Percentiles rank a stretch among this genome's conserved stretches.
Evolutionary conservation across 768 basidiomycete genomes (phyloP).

Genomic region (Tulasnella calospora): DNA sequence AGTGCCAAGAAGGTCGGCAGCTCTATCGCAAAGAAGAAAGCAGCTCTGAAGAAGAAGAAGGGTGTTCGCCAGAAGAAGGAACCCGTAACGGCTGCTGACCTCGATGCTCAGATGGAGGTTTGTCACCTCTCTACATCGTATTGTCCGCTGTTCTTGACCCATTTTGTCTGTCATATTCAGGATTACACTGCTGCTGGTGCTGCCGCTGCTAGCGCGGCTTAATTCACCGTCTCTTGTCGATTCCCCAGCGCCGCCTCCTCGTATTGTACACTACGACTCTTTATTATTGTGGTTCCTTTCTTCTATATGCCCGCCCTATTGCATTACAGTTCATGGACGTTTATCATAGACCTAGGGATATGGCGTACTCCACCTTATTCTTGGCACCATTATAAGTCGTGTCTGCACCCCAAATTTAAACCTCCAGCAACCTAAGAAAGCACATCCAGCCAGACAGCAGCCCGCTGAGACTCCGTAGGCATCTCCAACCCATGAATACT

Average conservation of each 20-base stretch:
- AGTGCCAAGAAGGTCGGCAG: constrained; percentile 35
- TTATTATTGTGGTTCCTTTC: neutral
- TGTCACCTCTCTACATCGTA: constrained; percentile 30
- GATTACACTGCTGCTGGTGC: constrained; percentile 28
- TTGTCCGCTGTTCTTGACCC: neutral
- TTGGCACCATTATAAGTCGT: neutral
- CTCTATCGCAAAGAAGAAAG: constrained; percentile 36
- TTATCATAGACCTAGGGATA: neutral
- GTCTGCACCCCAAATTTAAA: neutral
- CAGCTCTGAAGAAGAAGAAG: constrained; percentile 42
- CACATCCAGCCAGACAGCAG: too few relatives aligned
- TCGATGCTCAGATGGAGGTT: constrained; percentile 99
- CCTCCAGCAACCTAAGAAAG: neutral
- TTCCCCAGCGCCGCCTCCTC: neutral
- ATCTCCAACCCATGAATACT: too few relatives aligned
- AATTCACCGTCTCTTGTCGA: neutral
- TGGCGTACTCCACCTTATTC: neutral
- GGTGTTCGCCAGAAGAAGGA: constrained; percentile 43
- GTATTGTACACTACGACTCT: neutral
- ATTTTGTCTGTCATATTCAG: constrained; percentile 22
- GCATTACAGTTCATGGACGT: neutral
- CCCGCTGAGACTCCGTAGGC: too few relatives aligned
- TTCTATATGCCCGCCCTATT: neutral
- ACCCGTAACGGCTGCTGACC: constrained; percentile 71
- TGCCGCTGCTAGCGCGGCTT: constrained; percentile 28